A percentile compares a stretch with the other conserved stretches of the same genome.
phyloP scores from a whole-genome alignment of 768 basidiomycete genomes.

The Cubamyces sp. region DNA sequence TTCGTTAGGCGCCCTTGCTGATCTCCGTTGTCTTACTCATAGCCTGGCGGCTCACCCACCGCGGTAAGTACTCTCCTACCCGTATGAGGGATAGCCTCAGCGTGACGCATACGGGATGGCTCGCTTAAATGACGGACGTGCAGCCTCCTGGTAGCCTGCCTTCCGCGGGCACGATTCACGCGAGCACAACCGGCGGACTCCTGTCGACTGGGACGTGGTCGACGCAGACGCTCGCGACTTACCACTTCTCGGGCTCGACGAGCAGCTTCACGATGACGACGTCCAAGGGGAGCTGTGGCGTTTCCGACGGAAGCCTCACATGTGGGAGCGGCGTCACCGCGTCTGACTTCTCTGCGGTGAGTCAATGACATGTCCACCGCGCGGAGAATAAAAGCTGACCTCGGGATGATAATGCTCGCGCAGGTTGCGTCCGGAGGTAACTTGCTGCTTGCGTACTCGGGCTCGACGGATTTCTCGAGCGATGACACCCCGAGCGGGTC shows the following conservation, averaged over 20 bases:
- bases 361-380: constrained; percentile 25
- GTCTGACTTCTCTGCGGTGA: constrained; percentile 56
- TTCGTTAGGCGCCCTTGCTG: neutral
- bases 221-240: constrained; percentile 62
- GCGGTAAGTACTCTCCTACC: constrained; percentile 3
- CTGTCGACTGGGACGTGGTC: constrained; percentile 64
- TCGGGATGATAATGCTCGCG: neutral
- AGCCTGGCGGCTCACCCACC: constrained; percentile 24
- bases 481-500: constrained; percentile 55
- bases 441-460: constrained; percentile 52
- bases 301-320: constrained; percentile 47
- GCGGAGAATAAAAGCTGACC: neutral
- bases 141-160: constrained; percentile 39
- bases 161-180: constrained; percentile 50
- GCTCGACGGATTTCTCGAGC: constrained; percentile 55
- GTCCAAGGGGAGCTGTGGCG: constrained; percentile 62
- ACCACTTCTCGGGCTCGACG: constrained; percentile 50
- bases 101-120: no score
- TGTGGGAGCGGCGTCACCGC: constrained; percentile 55
- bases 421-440: constrained; percentile 52
- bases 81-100: no score
- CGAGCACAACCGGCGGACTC: constrained; percentile 51
- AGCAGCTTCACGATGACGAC: constrained; percentile 60
- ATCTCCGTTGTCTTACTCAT: neutral
- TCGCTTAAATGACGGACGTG: neutral